A percentile compares a stretch with the other conserved stretches of the same genome.
These are phyloP conservation scores for Aphanomyces euteiches DNA, from an alignment of 352 stramenopile genomes.

Conservation along the genomic window DNA sequence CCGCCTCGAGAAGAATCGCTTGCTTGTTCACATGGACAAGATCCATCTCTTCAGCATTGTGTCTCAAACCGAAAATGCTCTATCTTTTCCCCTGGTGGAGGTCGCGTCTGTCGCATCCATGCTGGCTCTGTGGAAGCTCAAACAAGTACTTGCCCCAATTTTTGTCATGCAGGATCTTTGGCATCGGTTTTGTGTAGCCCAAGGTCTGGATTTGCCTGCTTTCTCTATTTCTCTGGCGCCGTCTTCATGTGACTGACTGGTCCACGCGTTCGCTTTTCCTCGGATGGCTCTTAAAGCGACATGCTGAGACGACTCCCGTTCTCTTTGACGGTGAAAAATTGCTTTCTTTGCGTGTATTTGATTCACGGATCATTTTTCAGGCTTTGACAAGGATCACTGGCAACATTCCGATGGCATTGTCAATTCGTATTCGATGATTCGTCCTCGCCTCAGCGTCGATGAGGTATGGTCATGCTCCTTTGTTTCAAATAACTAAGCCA, in stretches of 20 bases:
- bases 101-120: background rate
- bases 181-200: background rate
- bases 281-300: conserved; percentile 57
- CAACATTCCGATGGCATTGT: conserved; percentile 69
- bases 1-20: conserved; percentile 47
- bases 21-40: conserved; percentile 40
- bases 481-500: background rate
- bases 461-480: background rate
- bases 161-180: too few relatives aligned
- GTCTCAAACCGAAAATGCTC: conserved; percentile 40
- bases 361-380: conserved; percentile 17
- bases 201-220: conserved; percentile 29
- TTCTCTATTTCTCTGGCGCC: conserved; percentile 35
- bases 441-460: conserved; percentile 58
- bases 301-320: conserved; percentile 46
- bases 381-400: conserved; percentile 60
- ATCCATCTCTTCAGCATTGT: conserved; percentile 66
- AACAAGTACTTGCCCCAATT: background rate
- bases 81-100: conserved; percentile 4
- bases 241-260: conserved; percentile 46
- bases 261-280: conserved; percentile 60
- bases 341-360: background rate
- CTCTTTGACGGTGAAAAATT: conserved; percentile 47
- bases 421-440: conserved; percentile 69
- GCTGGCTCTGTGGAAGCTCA: conserved; percentile 2